Percentiles rank a stretch among this genome's conserved stretches.
These are phyloP conservation scores for Myriosclerotinia duriaeana DNA, from an alignment of 2,329 filamentous ascomycete species.

Conservation along the genomic window DNA sequence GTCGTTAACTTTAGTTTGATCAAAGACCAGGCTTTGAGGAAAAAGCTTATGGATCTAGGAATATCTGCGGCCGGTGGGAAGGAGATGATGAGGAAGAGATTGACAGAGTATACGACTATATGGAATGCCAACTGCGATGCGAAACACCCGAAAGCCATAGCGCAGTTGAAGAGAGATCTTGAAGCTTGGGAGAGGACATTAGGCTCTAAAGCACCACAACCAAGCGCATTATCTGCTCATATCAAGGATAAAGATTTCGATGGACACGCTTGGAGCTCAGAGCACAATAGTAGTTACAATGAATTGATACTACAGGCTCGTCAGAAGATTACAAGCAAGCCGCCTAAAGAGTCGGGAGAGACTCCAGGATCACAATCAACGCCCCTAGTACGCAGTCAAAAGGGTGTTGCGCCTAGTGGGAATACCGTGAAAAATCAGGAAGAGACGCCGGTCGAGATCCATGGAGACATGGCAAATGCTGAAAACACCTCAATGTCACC, in stretches of 20 bases:
- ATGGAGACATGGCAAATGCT: neutral
- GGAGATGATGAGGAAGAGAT: conserved; percentile 70
- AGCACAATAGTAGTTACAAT: conserved; percentile 73
- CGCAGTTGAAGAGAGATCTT: conserved; percentile 73
- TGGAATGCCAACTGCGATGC: conserved; percentile 98
- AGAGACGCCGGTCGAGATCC: neutral
- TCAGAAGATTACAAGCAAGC: conserved; percentile 43
- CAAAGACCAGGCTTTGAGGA: conserved; percentile 74
- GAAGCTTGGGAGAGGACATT: conserved; percentile 85
- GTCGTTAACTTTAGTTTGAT: conserved; percentile 82
- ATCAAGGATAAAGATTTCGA: conserved; percentile 91
- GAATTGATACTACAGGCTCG: conserved; percentile 76
- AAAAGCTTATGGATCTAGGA: conserved; percentile 78
- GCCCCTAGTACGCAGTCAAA: neutral
- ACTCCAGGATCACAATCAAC: conserved; percentile 14
- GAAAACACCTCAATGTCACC: too few relatives aligned
- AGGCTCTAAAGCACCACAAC: conserved; percentile 53
- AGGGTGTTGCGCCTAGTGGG: neutral
- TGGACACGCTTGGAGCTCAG: conserved; percentile 69
- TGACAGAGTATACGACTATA: conserved; percentile 90
- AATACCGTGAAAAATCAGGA: neutral
- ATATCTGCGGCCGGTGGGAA: conserved; percentile 70
- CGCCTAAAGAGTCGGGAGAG: conserved; percentile 13
- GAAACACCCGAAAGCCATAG: conserved; percentile 65
- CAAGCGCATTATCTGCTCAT: conserved; percentile 46